A percentile compares a stretch with the other conserved stretches of the same genome.
phyloP scores from a whole-genome alignment of 768 basidiomycete species.

The Mycena belliarum region DNA sequence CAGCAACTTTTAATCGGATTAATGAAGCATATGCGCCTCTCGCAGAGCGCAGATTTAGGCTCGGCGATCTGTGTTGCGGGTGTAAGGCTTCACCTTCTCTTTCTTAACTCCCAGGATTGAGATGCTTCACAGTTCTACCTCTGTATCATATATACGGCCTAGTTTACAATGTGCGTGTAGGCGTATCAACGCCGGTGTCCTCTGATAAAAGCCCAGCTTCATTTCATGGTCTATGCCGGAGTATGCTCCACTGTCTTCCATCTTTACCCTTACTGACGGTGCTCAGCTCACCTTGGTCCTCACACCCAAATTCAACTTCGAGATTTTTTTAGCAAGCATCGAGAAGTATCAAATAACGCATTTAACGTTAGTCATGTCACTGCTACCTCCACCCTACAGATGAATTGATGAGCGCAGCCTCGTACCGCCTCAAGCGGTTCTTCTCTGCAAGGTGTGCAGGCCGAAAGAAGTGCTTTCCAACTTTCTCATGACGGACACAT shows the following conservation, averaged over 20 bases:
- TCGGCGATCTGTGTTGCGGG: slow-evolving; percentile 45
- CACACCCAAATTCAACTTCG: slow-evolving; percentile 47
- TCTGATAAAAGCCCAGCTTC: slow-evolving; percentile 27
- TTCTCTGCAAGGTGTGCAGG: slow-evolving; percentile 32
- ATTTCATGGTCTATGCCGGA: slow-evolving; percentile 37
- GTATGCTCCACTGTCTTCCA: slow-evolving; percentile 23
- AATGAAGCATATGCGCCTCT: slow-evolving; percentile 32
- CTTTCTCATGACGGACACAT: slow-evolving; percentile 19
- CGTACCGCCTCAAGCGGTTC: slow-evolving; percentile 38
- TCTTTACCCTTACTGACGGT: neutral
- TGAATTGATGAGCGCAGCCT: slow-evolving; percentile 22
- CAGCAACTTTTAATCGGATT: slow-evolving; percentile 35
- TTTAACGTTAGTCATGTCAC: slow-evolving; percentile 24
- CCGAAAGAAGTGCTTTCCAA: neutral
- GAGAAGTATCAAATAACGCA: slow-evolving; percentile 40
- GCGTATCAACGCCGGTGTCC: neutral
- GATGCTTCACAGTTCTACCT: slow-evolving; percentile 18
- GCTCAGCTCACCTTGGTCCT: slow-evolving; percentile 42
- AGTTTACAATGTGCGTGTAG: slow-evolving; percentile 22
- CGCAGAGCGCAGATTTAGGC: slow-evolving; percentile 40
- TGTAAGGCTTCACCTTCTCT: slow-evolving; percentile 28
- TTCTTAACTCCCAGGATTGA: neutral
- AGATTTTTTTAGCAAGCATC: slow-evolving; percentile 41
- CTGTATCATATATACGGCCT: slow-evolving; percentile 28
- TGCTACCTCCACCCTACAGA: neutral